Evolutionary conservation across 192 early-diverging fungal species (phyloP), one percentile per base, ranked within the genome.

Genomic region (Coemansia umbellata): DNA sequence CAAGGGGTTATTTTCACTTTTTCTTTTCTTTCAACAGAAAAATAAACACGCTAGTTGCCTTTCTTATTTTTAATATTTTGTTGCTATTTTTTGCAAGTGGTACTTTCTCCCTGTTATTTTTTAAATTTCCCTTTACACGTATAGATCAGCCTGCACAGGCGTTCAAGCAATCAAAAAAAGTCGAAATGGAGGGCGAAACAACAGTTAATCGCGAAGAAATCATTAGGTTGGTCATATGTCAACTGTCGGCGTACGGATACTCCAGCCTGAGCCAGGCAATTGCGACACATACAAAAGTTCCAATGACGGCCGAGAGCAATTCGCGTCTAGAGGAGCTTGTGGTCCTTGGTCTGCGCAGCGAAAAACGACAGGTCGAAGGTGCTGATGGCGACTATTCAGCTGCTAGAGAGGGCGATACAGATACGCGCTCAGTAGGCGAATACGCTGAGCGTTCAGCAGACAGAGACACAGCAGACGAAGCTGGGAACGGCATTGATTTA

Each of bases 261-360:
- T 58, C 69, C 9, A 62, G 66, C 40, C 59, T 87, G 37, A 82
- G 81, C 33, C 79, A 78, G 60, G 67, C 75, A 24, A 77, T 88
- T 6, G 81, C 82, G 8, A 75, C 83, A 26, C 76, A 87, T 63
- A 81, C 91, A 60, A 82, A 80, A 66, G 78, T 81, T 37, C 63
- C 68, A 10, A 80, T 74, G 63, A 81, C 73, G 36, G 78, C 79
- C 65, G 81, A 76, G 53, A 83, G 81, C 52, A 85, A 74, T 31
- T 66, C 82, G 19, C 75, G 64, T 45, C 74, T 87, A 28, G 75
- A 79, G 5, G 85, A 87, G 60, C 69, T 87, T 43, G 74, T 87
- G 24, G 68, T 44, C 32, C 71, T 84, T 21, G 88, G 83, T 8
- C 66, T 82, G 66, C 82, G 80, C 15, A 75, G 82, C 56, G 81